These are phyloP conservation scores for Knufia fluminis DNA, from an alignment of 2,329 filamentous ascomycete genomes.

Conservation along the genomic window DNA sequence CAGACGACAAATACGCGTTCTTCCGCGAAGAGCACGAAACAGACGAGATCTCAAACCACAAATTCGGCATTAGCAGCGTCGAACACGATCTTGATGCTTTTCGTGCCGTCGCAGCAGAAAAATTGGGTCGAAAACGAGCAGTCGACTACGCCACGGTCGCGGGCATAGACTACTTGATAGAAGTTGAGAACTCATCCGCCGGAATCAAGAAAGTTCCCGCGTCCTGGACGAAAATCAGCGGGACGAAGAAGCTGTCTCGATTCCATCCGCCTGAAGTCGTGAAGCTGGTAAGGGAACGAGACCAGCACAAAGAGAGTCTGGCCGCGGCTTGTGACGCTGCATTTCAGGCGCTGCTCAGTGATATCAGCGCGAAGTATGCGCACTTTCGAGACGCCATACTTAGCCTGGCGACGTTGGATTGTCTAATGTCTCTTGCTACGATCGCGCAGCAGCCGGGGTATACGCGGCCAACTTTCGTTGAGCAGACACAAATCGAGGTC, in stretches of 20 bases:
- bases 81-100: slow-evolving; percentile 82
- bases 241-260: slow-evolving; percentile 82
- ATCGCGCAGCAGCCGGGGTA: slow-evolving; percentile 84
- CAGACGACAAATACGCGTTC: slow-evolving; percentile 88
- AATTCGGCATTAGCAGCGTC: slow-evolving; percentile 81
- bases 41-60: slow-evolving; percentile 79
- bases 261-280: slow-evolving; percentile 93
- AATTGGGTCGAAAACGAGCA: slow-evolving; percentile 59
- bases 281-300: slow-evolving; percentile 71
- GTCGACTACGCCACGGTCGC: slow-evolving; percentile 74
- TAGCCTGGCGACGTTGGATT: slow-evolving; percentile 78
- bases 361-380: slow-evolving; percentile 78
- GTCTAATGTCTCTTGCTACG: slow-evolving; percentile 73
- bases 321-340: slow-evolving; percentile 84
- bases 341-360: slow-evolving; percentile 60
- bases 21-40: slow-evolving; percentile 82
- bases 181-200: slow-evolving; percentile 63
- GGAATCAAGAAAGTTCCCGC: slow-evolving; percentile 81
- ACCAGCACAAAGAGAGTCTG: slow-evolving; percentile 89
- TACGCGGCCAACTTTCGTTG: slow-evolving; percentile 61
- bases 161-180: slow-evolving; percentile 90
- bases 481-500: slow-evolving; percentile 60
- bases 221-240: slow-evolving; percentile 89
- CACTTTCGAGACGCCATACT: slow-evolving; percentile 80
- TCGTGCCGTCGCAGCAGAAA: slow-evolving; percentile 58